phyloP scores from a whole-genome alignment of 1,139 yeast genomes.

The Sugiyamaella pinicola region DNA sequence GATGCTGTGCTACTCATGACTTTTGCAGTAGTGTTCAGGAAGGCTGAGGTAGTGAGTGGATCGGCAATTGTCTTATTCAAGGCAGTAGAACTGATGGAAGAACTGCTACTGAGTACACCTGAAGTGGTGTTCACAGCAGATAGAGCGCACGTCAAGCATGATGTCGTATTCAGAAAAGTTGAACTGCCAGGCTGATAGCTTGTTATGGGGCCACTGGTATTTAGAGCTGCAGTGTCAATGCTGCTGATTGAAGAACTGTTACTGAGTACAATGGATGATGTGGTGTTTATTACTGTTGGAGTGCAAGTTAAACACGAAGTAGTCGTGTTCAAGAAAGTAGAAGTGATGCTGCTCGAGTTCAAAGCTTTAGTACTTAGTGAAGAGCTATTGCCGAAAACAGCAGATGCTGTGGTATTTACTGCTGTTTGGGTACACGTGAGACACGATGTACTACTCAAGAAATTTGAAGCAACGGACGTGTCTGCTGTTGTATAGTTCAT shows the following conservation, averaged over 20 bases:
- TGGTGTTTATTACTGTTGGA: background rate
- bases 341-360: background rate
- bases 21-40: no score
- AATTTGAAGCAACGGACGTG: no score
- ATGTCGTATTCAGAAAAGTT: background rate
- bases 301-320: background rate
- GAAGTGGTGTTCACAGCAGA: no score
- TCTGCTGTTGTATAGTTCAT: no score
- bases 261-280: background rate
- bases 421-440: background rate
- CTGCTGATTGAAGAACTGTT: slow-evolving; percentile 11
- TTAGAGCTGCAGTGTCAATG: background rate
- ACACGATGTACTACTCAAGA: background rate
- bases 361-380: background rate
- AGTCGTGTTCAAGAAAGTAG: background rate
- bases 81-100: background rate
- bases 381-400: background rate
- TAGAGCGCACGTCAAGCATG: background rate
- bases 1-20: background rate
- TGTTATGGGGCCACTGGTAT: background rate
- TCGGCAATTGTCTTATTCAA: background rate
- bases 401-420: background rate
- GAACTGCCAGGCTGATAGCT: background rate
- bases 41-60: background rate
- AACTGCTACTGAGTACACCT: background rate